These are phyloP conservation scores for Yarrowia hollandica DNA, from an alignment of 805 yeast genomes.

Conservation along the genomic window DNA sequence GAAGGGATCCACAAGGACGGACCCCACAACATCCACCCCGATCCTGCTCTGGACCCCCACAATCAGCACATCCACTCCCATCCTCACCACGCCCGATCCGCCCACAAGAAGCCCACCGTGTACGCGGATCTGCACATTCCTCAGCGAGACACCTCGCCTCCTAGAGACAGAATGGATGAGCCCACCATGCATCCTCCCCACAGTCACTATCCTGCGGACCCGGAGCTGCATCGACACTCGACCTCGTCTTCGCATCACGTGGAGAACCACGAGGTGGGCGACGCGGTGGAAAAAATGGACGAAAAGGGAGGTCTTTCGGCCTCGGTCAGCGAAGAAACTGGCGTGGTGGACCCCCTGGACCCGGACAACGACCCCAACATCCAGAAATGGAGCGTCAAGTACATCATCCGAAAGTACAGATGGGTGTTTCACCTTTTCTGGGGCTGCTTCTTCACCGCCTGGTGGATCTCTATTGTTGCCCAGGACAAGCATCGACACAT, in stretches of 20 bases:
- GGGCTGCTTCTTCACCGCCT: constrained; percentile 50
- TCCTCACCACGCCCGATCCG: constrained; percentile 36
- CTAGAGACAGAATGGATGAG: constrained; percentile 30
- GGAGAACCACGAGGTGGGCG: background rate
- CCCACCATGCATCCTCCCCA: constrained; percentile 24
- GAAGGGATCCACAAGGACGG: constrained; percentile 15
- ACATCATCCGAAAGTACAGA: constrained; percentile 29
- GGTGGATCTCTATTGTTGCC: constrained; percentile 58
- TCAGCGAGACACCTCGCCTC: constrained; percentile 32
- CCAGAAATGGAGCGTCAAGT: constrained; percentile 6
- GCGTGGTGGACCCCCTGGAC: constrained; percentile 10
- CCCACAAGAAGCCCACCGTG: constrained; percentile 35
- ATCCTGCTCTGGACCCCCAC: constrained; percentile 41
- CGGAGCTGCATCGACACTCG: background rate
- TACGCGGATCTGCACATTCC: constrained; percentile 33
- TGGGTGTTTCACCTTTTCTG: constrained; percentile 37
- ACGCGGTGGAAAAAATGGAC: background rate
- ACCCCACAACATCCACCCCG: constrained; percentile 31
- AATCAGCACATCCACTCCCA: constrained; percentile 41
- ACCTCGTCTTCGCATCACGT: background rate
- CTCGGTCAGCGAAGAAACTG: constrained; percentile 8
- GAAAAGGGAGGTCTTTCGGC: constrained; percentile 15
- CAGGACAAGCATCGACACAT: constrained; percentile 51
- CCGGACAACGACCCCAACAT: constrained; percentile 6
- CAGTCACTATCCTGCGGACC: constrained; percentile 11